phyloP scores from a whole-genome alignment of 768 basidiomycete species.

The Fomitopsis pulvina region DNA sequence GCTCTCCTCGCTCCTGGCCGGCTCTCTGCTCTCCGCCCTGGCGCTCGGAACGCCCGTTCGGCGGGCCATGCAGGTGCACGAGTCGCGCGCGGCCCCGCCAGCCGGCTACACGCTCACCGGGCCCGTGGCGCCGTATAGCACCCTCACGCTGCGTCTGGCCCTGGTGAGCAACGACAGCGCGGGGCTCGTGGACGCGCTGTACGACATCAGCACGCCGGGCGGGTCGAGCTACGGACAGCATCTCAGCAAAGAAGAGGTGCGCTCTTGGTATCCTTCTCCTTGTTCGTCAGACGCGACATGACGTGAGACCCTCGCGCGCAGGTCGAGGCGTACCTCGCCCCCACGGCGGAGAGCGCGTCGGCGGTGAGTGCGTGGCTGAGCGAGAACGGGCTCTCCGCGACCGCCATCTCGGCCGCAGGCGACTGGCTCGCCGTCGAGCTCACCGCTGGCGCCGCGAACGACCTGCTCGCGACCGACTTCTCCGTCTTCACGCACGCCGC shows the following conservation, averaged over 20 bases:
- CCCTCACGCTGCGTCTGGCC: constrained; percentile 29
- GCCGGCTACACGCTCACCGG: no score
- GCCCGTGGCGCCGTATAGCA: no score
- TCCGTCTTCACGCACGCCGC: constrained; percentile 19
- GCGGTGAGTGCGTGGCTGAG: constrained; percentile 22
- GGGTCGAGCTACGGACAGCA: constrained; percentile 29
- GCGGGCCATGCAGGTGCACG: no score
- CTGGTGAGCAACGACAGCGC: constrained; percentile 26
- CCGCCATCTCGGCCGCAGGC: constrained; percentile 19
- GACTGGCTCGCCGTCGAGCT: constrained; percentile 23
- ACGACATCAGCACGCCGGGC: constrained; percentile 31
- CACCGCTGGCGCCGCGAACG: constrained; percentile 23
- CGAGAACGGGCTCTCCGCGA: constrained; percentile 18
- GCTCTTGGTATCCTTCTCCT: background rate
- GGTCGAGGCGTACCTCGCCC: constrained; percentile 13
- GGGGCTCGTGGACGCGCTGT: constrained; percentile 28
- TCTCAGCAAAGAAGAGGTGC: constrained; percentile 26
- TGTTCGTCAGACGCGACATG: background rate
- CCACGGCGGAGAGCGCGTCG: constrained; percentile 14
- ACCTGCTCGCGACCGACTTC: constrained; percentile 23
- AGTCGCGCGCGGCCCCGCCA: no score
- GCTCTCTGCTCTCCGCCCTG: no score
- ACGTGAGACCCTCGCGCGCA: background rate
- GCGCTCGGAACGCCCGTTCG: no score
- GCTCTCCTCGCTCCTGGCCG: no score